Base-by-base conservation (phyloP, 805 yeast species). In the Suhomyces kilbournensis region DNA sequence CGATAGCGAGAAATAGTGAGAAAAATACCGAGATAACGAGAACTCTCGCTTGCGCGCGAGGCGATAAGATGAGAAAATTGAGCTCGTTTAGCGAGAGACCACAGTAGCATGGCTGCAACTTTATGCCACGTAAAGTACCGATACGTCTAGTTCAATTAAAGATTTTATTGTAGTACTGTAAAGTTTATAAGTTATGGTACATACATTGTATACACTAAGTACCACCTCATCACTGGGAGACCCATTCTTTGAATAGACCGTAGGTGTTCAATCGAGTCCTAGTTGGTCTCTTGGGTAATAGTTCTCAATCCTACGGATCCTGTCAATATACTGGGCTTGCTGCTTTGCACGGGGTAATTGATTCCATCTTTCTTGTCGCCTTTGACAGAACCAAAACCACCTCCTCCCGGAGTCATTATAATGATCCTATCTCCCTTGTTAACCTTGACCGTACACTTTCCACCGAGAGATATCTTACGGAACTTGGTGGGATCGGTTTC, bases 321-420 rank as follows among this genome's bases (percentile, higher is more conserved):
- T 1, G 75, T 71, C 45, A 65, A 60, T 28, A 63, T 56, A 42
- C 57, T 57, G 3, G 69, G 68, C 30, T 59, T 56, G 26, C 60
- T 56, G 47, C 62, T 62, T 19, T 55, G 50, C 10, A 70, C 62
- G 4, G 67, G 65, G 47, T 64, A 70, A 40, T 61, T 56, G 7
- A 60, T 54, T 1, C 25, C 49, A 3, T 52, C 56, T 2, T 47
- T n/a, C 39, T 51, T 47, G 23, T 46, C 32, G 20, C 44, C 47
- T 3, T 47, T 52, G 2, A 20, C 46, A 3, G 51, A 51, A 3
- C 78, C 79, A 63, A 63, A 75, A 2, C 78, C 79, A 7, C 79
- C 79, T 7, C 78, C 79, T 20, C 78, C 78, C 1, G 79, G 79
- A 0, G 78, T 72, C 60, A 60, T 58, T 49, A 71, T 72, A 20